Evolutionary conservation across 108 stramenopile genomes (phyloP).

Genomic region (Asterionellopsis glacialis): DNA sequence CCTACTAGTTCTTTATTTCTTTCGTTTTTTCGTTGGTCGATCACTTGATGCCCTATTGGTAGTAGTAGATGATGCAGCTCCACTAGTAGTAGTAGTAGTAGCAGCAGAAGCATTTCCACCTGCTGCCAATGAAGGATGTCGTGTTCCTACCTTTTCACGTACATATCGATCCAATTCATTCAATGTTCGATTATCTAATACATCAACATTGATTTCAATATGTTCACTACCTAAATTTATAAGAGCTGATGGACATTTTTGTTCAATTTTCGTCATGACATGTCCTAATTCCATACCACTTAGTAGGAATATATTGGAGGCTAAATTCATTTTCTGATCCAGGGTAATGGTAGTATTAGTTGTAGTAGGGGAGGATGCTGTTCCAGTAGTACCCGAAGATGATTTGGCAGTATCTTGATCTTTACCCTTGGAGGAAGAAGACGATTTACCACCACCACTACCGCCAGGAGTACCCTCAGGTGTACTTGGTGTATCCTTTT

Average conservation of each 20-base stretch:
- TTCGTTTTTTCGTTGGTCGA: too few species aligned
- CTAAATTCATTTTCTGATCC: slow-evolving; percentile 81
- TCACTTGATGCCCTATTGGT: too few species aligned
- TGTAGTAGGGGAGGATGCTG: slow-evolving; percentile 10
- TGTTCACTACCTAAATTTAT: slow-evolving; percentile 42
- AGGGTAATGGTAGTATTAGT: slow-evolving; percentile 26
- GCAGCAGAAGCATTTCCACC: too few species aligned
- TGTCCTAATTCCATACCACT: slow-evolving; percentile 82
- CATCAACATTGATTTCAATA: slow-evolving; percentile 90
- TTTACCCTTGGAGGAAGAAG: too few species aligned
- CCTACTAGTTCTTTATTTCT: too few species aligned
- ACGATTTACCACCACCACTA: too few species aligned
- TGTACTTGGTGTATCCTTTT: too few species aligned
- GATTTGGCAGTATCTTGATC: background rate
- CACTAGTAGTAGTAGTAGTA: too few species aligned
- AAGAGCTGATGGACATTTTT: slow-evolving; percentile 80
- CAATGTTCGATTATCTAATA: slow-evolving; percentile 72
- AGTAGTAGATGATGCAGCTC: too few species aligned
- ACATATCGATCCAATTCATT: slow-evolving; percentile 63
- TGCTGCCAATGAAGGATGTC: too few species aligned
- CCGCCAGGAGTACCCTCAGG: too few species aligned
- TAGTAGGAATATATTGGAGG: slow-evolving; percentile 73
- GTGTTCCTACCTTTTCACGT: slow-evolving; percentile 13
- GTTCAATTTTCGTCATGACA: slow-evolving; percentile 76
- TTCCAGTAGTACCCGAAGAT: slow-evolving; percentile 7